Evolutionary conservation across 306 rosid species (phyloP), one percentile per base, ranked within the genome.

Genomic region (Pachyrhizus erosus): DNA sequence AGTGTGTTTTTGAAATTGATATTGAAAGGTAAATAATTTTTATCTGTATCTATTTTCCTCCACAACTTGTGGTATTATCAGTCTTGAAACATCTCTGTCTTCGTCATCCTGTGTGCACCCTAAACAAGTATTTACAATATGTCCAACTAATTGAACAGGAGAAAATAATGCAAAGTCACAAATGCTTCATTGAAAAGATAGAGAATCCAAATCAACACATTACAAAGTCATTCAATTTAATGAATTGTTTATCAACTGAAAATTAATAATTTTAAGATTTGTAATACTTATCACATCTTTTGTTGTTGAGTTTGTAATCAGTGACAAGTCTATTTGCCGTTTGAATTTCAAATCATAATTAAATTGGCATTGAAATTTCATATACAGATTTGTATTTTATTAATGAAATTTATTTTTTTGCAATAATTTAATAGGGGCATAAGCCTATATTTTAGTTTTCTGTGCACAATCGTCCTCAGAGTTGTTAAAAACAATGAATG

Each of bases 81-180:
- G 23, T 82, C 18, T 45, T 0, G 21, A 68, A 55, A 45, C 40
- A 75, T 82, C 66, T 58, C 62, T 45, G 6, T 58, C 69, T 69
- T 55, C 46, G 13, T 54, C 5, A n/a, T 29, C 43, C 55, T 24
- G 33, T 37, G 2, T 27, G 48, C 76, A 66, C 12, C 9, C 34
- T 34, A 37, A 11, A 37, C 46, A 15, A 20, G 70, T 7, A 40
- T 70, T 14, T 83, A 31, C 4, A 72, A 29, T 18, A 33, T 15
- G 5, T 48, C 20, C 7, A 29, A 24, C 29, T 2, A 15, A 23
- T 55, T 58, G 11, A 68, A 58, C 24, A 58, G 23, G 13, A 31
- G 1, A 76, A 61, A 9, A 58, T 48, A 55, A 43, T 57, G 55
- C 66, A 24, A 45, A n/a, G 37, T 23, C 82, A 57, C 23, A 67